phyloP scores from a whole-genome alignment of 345 rosid species.

The Eucalyptus sp. region DNA sequence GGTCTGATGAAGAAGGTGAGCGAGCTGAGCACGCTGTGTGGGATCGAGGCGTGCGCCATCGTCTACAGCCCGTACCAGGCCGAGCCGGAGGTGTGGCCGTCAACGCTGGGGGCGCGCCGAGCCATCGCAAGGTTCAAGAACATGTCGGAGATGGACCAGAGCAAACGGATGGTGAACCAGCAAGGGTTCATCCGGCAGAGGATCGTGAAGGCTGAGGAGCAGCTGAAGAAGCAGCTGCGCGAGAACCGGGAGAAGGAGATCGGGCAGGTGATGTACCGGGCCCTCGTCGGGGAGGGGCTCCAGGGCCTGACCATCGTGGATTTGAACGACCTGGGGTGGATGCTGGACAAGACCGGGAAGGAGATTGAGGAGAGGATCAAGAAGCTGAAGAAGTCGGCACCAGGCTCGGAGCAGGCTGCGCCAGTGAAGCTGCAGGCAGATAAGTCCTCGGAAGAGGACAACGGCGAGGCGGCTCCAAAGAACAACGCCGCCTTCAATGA shows the following conservation, averaged over 20 bases:
- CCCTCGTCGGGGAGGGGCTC: not conserved
- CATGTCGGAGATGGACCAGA: slow-evolving; percentile 33
- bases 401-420: not conserved
- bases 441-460: not conserved
- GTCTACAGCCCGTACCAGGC: slow-evolving; percentile 4
- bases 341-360: not conserved
- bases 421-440: not conserved
- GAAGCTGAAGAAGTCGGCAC: not conserved
- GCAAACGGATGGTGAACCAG: slow-evolving; percentile 39
- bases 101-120: slow-evolving; percentile 1
- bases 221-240: slow-evolving; percentile 13
- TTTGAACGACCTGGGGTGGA: slow-evolving; percentile 1
- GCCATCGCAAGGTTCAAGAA: not conserved
- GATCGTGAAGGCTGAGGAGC: slow-evolving; percentile 17
- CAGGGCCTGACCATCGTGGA: not conserved
- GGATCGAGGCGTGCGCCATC: slow-evolving; percentile 7
- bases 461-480: not conserved
- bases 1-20: slow-evolving; percentile 8
- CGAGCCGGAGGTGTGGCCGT: slow-evolving; percentile 36
- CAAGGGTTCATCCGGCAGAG: slow-evolving; percentile 16
- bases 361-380: not conserved
- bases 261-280: not conserved
- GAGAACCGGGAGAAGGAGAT: slow-evolving; percentile 13
- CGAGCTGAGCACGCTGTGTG: slow-evolving; percentile 9
- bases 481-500: not conserved